phyloP scores from a whole-genome alignment of 2,329 filamentous ascomycete genomes.

The Paradendryphiella salina region DNA sequence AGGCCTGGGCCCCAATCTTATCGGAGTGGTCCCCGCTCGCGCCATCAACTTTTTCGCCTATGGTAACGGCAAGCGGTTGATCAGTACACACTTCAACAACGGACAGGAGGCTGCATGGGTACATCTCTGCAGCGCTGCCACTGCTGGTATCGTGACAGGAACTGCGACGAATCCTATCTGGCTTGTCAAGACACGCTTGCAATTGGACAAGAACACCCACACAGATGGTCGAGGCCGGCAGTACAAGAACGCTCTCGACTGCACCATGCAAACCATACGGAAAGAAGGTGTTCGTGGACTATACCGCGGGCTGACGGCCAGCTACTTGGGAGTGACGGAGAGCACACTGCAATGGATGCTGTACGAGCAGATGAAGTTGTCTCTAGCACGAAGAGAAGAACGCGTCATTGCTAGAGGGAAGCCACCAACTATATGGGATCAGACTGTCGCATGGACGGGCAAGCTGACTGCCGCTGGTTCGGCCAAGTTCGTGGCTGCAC shows the following conservation, averaged over 20 bases:
- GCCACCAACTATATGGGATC: constrained; percentile 71
- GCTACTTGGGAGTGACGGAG: constrained; percentile 88
- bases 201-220: constrained; percentile 84
- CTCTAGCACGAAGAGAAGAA: constrained; percentile 67
- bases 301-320: constrained; percentile 88
- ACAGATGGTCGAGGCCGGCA: constrained; percentile 63
- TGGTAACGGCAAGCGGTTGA: constrained; percentile 84
- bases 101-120: constrained; percentile 73
- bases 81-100: constrained; percentile 73
- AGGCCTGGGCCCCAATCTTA: constrained; percentile 84
- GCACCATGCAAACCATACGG: constrained; percentile 76
- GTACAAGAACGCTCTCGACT: constrained; percentile 89
- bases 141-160: constrained; percentile 80
- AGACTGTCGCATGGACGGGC: constrained; percentile 75
- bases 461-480: constrained; percentile 77
- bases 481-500: constrained; percentile 82
- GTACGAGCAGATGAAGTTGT: constrained; percentile 87
- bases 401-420: constrained; percentile 60
- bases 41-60: constrained; percentile 95
- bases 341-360: constrained; percentile 91
- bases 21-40: constrained; percentile 85
- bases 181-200: constrained; percentile 90
- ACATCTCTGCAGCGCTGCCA: constrained; percentile 74
- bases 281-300: constrained; percentile 80
- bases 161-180: constrained; percentile 96